phyloP scores from a whole-genome alignment of 2,329 filamentous ascomycete genomes.

The Ophiostoma quercus region DNA sequence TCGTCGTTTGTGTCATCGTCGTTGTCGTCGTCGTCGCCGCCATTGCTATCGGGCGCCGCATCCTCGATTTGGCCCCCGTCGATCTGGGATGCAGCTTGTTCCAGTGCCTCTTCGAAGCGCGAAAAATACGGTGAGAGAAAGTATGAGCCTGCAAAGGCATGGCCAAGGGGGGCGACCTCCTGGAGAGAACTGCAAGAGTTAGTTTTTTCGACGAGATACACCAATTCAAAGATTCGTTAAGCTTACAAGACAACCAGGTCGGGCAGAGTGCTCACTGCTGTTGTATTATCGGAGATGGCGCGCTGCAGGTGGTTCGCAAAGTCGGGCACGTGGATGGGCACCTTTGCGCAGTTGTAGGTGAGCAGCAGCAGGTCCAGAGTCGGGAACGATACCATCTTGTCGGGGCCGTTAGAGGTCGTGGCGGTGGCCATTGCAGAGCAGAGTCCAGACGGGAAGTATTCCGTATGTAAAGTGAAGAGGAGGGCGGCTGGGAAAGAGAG shows the following conservation, averaged over 20 bases:
- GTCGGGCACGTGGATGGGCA: slow-evolving; percentile 59
- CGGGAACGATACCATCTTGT: slow-evolving; percentile 37
- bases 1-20: slow-evolving; percentile 13
- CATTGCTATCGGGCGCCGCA: slow-evolving; percentile 7
- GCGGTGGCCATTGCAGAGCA: neutral
- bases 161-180: slow-evolving; percentile 79
- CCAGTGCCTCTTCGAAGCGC: slow-evolving; percentile 64
- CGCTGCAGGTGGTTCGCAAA: slow-evolving; percentile 67
- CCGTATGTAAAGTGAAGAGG: neutral
- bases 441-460: neutral
- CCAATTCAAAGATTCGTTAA: neutral
- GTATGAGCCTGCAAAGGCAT: slow-evolving; percentile 79
- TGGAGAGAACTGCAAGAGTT: slow-evolving; percentile 62
- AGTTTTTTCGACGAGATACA: neutral
- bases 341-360: slow-evolving; percentile 84
- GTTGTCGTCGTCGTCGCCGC: slow-evolving; percentile 17
- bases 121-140: slow-evolving; percentile 72
- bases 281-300: slow-evolving; percentile 41
- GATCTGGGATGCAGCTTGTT: slow-evolving; percentile 55
- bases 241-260: slow-evolving; percentile 56
- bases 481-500: neutral
- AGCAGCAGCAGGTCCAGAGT: slow-evolving; percentile 68
- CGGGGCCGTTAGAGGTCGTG: neutral
- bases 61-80: neutral
- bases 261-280: slow-evolving; percentile 41